phyloP scores from a whole-genome alignment of 495 filamentous ascomycete species.

The Talaromyces adpressus region DNA sequence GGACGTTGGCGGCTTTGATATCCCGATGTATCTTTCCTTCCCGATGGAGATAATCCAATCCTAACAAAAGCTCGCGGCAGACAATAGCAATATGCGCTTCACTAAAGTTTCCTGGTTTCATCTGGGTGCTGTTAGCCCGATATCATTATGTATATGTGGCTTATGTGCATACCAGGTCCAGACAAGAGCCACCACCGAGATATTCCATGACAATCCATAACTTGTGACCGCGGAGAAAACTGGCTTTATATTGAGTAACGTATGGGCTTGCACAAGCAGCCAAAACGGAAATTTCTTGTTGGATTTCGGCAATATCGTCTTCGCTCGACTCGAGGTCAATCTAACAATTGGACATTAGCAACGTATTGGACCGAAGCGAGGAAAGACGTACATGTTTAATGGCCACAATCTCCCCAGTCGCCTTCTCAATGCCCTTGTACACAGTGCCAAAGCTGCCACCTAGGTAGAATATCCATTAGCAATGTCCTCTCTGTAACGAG shows the following conservation, averaged over 20 bases:
- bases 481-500: slow-evolving; percentile 13
- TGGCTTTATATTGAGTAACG: slow-evolving; percentile 94
- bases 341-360: slow-evolving; percentile 34
- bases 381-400: slow-evolving; percentile 70
- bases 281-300: slow-evolving; percentile 93
- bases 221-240: slow-evolving; percentile 89
- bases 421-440: slow-evolving; percentile 86
- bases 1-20: slow-evolving; percentile 92
- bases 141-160: neutral
- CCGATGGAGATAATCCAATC: slow-evolving; percentile 86
- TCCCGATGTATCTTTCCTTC: slow-evolving; percentile 97
- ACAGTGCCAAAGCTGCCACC: slow-evolving; percentile 95
- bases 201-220: slow-evolving; percentile 99
- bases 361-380: neutral
- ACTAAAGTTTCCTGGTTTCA: slow-evolving; percentile 86
- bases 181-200: slow-evolving; percentile 84
- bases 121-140: slow-evolving; percentile 40
- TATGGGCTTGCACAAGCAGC: slow-evolving; percentile 88
- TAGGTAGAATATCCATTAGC: slow-evolving; percentile 16
- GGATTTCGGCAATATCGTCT: slow-evolving; percentile 96
- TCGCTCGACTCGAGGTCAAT: slow-evolving; percentile 98
- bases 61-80: slow-evolving; percentile 81
- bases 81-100: slow-evolving; percentile 93
- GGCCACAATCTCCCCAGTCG: slow-evolving; percentile 82
- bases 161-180: slow-evolving; percentile 63